A percentile compares a stretch with the other conserved stretches of the same genome.
Conservation (phyloP, 352 stramenopile genomes). For the Albugo laibachii region DNA sequence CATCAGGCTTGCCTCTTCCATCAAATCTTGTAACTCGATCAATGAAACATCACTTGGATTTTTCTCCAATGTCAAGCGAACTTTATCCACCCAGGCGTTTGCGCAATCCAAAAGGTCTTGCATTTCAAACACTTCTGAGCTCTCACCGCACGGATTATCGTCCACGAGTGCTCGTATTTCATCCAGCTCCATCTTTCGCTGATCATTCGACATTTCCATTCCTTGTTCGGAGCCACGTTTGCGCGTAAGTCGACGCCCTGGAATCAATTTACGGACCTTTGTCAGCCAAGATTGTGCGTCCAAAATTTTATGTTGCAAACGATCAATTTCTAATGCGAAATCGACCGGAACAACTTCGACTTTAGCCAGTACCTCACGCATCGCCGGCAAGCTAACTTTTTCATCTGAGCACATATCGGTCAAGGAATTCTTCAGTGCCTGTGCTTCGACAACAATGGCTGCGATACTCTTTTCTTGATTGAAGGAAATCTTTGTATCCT, state of each 20-base stretch:
- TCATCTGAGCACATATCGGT: constrained; percentile 44
- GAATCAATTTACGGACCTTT: constrained; percentile 74
- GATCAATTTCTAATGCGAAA: constrained; percentile 55
- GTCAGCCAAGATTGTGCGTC: constrained; percentile 68
- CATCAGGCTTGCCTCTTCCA: constrained; percentile 66
- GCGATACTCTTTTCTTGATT: constrained; percentile 27
- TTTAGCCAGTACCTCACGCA: constrained; percentile 56
- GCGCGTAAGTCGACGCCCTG: constrained; percentile 42
- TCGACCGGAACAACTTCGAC: constrained; percentile 76
- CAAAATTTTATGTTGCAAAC: constrained; percentile 72
- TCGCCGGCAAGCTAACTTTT: constrained; percentile 63
- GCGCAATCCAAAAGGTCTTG: constrained; percentile 75
- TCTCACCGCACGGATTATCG: constrained; percentile 74
- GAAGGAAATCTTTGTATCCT: constrained; percentile 29
- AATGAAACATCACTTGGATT: constrained; percentile 41
- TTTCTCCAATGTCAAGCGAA: constrained; percentile 49
- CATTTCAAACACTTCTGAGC: constrained; percentile 77
- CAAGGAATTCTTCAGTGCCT: constrained; percentile 37
- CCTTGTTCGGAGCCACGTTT: constrained; percentile 21
- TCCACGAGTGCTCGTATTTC: constrained; percentile 63
- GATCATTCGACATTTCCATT: background rate
- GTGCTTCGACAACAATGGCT: constrained; percentile 35
- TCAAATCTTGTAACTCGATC: constrained; percentile 47
- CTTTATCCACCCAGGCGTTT: constrained; percentile 62
- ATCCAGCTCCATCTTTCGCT: constrained; percentile 66